Conservation (phyloP, 73 alveolate genomes). For the Tetrahymena borealis region DNA sequence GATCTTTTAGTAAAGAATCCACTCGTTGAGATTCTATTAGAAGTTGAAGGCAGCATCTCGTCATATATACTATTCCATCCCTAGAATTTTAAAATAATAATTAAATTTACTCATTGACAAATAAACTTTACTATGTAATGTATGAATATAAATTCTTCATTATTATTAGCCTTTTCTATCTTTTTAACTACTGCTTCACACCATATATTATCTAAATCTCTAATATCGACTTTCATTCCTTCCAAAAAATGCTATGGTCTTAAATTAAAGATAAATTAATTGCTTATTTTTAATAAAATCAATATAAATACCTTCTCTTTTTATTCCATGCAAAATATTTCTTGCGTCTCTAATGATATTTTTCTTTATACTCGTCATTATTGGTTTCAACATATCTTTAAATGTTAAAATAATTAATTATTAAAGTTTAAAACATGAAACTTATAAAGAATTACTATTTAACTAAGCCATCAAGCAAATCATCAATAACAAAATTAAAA, state of each 20-base stretch:
- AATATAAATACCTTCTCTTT: background rate
- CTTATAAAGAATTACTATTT: background rate
- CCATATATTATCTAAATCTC: background rate
- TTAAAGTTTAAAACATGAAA: background rate
- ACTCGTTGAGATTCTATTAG: background rate
- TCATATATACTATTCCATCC: background rate
- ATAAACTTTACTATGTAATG: background rate
- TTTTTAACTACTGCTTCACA: background rate
- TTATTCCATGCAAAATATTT: background rate
- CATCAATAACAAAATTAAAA: background rate
- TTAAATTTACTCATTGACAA: background rate
- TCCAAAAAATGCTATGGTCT: background rate
- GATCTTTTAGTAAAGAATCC: background rate
- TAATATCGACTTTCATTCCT: background rate
- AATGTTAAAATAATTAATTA: background rate
- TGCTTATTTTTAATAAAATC: background rate
- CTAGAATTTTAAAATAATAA: background rate
- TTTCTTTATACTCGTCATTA: background rate
- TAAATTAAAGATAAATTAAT: background rate
- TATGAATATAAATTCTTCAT: background rate
- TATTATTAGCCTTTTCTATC: background rate
- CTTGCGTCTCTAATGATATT: background rate
- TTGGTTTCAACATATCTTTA: background rate
- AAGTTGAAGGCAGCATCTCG: background rate
- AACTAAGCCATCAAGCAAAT: background rate